phyloP scores from a whole-genome alignment of 129 eudicot genomes.

The Heracleum sosnowskyi region DNA sequence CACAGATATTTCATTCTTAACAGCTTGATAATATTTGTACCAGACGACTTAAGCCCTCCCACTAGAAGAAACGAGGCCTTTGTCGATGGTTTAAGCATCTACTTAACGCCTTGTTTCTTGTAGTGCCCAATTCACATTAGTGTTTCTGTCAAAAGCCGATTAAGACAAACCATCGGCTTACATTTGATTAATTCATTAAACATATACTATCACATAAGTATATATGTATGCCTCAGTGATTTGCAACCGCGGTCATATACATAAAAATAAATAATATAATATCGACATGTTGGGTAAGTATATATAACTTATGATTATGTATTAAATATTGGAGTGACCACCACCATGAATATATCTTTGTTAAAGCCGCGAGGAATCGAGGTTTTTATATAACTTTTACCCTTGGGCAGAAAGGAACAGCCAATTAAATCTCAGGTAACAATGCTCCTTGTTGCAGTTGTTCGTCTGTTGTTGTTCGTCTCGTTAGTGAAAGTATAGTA shows the following conservation, averaged over 20 bases:
- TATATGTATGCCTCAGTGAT: no score
- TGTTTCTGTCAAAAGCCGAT: no score
- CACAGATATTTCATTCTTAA: background rate
- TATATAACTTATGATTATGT: background rate
- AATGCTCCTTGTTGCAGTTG: background rate
- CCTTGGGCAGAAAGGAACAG: background rate
- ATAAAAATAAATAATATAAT: no score
- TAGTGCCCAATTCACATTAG: no score
- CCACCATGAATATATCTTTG: background rate
- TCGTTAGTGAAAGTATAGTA: background rate
- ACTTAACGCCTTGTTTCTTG: no score
- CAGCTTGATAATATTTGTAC: no score
- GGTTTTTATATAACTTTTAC: background rate
- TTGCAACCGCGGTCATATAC: no score
- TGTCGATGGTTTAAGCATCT: no score
- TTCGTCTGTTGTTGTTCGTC: background rate
- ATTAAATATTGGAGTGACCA: background rate
- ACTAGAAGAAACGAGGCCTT: no score
- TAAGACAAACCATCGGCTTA: background rate
- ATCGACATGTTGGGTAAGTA: background rate
- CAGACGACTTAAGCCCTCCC: no score
- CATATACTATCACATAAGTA: no score
- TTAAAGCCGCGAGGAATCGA: background rate
- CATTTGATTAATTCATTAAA: background rate
- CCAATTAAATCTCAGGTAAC: constrained; percentile 2